These are phyloP conservation scores for Oryza australiensis DNA, from an alignment of 176 grass and related monocot genomes.

Conservation along the genomic window DNA sequence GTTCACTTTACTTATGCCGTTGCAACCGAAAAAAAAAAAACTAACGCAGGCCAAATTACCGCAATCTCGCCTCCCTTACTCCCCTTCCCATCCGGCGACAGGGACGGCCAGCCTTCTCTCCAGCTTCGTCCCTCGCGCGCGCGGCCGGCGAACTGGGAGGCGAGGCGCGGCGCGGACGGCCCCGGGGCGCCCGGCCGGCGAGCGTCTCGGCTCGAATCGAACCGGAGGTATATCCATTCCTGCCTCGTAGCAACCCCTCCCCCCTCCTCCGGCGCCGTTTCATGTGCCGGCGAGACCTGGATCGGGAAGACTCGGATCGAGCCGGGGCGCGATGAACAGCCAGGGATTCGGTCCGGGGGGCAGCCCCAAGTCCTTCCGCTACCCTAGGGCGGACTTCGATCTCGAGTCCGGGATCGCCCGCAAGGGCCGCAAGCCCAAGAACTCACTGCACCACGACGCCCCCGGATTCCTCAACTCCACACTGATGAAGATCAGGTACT, in stretches of 20 bases:
- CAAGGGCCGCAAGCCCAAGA: slow-evolving; percentile 64
- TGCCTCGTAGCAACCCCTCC: no score
- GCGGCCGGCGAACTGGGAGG: no score
- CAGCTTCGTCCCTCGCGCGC: no score
- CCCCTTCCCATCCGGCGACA: no score
- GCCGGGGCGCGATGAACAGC: slow-evolving; percentile 59
- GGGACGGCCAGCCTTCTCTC: no score
- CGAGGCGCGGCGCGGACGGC: no score
- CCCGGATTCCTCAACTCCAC: slow-evolving; percentile 40
- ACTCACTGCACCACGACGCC: slow-evolving; percentile 37
- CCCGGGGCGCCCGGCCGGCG: no score
- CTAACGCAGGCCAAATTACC: no score
- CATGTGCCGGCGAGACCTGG: not conserved
- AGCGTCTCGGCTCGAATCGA: not conserved
- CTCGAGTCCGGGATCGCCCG: slow-evolving; percentile 58
- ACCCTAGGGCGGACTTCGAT: slow-evolving; percentile 76
- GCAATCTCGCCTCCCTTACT: no score
- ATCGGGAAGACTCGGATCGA: no score
- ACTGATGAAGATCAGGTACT: slow-evolving; percentile 33
- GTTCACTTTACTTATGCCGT: no score
- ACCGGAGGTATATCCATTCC: not conserved
- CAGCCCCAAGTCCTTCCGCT: slow-evolving; percentile 79
- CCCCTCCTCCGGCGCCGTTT: not conserved
- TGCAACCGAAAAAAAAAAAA: no score
- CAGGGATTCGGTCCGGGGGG: slow-evolving; percentile 67